Evolutionary conservation across 768 basidiomycete genomes (phyloP), one percentile per base, ranked within the genome.

Genomic region (Amanita molliuscula): DNA sequence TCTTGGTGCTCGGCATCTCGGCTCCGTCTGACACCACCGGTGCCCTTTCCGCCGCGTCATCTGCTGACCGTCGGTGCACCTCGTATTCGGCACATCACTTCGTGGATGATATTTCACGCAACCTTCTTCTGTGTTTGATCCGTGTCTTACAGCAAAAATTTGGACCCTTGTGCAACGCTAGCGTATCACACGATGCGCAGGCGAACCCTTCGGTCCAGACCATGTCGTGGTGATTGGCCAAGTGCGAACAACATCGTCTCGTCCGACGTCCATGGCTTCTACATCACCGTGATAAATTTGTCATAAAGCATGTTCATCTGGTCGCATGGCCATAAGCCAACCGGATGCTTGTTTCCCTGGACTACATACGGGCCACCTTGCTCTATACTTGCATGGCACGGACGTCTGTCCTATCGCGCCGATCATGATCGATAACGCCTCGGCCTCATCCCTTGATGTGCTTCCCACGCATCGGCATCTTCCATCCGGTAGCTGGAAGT

Each of bases 391-490:
- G 18, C 11, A 8, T 37, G 1, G n/a, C n/a, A n/a, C n/a, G n/a
- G 35, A 36, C 35, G 16, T 11, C 10, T 13, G 16, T 37, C 15
- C 13, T 25, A 42, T 25, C 23, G 11, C n/a, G n/a, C 26, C 16
- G 26, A 44, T 44, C 42, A 28, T 28, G 26, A 44, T 28, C 42
- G 26, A 31, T 44, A 44, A 44, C n/a, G 42, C 42, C 42, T n/a
- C n/a, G 29, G 7, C 6, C 28, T 28, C 5, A 8, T 43, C 25
- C 41, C 23, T 42, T 13, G 20, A 20, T 11, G 9, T 20, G 3
- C 23, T 43, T 43, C 23, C 13, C 41, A 43, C 15, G 15, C n/a
- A 13, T 10, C 42, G 42, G 42, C 28, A 31, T 26, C 28, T 28
- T 13, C 42, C 42, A n/a, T 5, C 6, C 2, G 15, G 20, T 42